A percentile compares a stretch with the other conserved stretches of the same genome.
phyloP scores from a whole-genome alignment of 768 basidiomycete species.

The Tulasnella calospora region DNA sequence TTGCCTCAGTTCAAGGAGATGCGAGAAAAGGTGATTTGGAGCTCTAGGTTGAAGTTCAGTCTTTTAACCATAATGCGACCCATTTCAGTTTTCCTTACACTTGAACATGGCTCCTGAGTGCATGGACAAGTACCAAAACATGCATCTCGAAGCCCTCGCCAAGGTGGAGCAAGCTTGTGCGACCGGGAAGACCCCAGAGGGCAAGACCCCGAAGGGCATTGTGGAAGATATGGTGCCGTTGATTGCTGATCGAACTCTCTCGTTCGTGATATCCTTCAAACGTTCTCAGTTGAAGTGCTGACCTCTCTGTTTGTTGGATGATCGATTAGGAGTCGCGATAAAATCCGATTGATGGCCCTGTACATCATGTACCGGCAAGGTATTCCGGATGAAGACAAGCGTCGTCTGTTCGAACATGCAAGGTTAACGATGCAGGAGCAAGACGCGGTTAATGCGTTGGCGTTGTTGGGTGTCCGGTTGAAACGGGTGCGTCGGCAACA shows the following conservation, averaged over 20 bases:
- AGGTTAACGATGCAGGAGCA: slow-evolving; percentile 80
- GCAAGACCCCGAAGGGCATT: slow-evolving; percentile 87
- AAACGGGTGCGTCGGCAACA: slow-evolving; percentile 55
- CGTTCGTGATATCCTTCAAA: neutral
- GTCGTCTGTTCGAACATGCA: slow-evolving; percentile 92
- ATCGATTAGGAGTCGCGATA: slow-evolving; percentile 66
- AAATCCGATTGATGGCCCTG: slow-evolving; percentile 92
- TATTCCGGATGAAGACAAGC: slow-evolving; percentile 95
- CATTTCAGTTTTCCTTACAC: slow-evolving; percentile 82
- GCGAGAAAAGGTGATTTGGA: slow-evolving; percentile 69
- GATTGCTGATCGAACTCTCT: slow-evolving; percentile 54
- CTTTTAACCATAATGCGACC: neutral
- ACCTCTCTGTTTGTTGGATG: neutral
- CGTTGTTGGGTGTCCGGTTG: slow-evolving; percentile 76
- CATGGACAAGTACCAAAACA: slow-evolving; percentile 87
- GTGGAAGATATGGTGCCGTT: slow-evolving; percentile 99
- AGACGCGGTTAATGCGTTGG: slow-evolving; percentile 85
- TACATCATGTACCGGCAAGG: slow-evolving; percentile 95
- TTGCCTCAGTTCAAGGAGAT: slow-evolving; percentile 93
- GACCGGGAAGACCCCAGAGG: slow-evolving; percentile 85
- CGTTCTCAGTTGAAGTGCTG: neutral
- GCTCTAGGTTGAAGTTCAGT: neutral
- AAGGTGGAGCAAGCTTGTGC: slow-evolving; percentile 93
- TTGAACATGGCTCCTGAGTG: slow-evolving; percentile 97
- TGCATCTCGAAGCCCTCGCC: slow-evolving; percentile 75